A percentile compares a stretch with the other conserved stretches of the same genome.
Evolutionary conservation across 1,139 yeast genomes (phyloP).

Genomic region (Ashbya aceris): DNA sequence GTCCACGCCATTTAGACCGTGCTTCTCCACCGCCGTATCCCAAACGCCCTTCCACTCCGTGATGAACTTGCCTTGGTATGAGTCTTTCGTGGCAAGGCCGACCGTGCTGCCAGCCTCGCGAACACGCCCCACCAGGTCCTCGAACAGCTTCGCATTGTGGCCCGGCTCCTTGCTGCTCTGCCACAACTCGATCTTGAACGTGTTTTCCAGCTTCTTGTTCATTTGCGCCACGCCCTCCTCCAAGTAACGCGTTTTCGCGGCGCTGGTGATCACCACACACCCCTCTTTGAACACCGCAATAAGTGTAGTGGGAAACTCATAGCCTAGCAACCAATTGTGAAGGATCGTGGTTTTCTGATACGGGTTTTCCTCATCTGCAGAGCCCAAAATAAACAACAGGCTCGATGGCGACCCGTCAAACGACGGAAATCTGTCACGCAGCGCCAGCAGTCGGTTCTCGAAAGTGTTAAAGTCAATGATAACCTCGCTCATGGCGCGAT

Average conservation of each 20-base stretch:
- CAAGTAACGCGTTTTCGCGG: conserved; percentile 79
- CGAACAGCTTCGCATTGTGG: conserved; percentile 60
- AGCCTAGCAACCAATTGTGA: conserved; percentile 90
- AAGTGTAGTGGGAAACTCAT: conserved; percentile 88
- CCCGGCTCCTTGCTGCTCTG: conserved; percentile 65
- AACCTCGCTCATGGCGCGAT: conserved; percentile 1
- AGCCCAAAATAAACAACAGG: conserved; percentile 66
- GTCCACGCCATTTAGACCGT: conserved; percentile 44
- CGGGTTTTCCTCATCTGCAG: conserved; percentile 79
- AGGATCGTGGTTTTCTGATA: conserved; percentile 82
- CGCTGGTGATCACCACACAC: conserved; percentile 64
- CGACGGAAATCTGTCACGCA: conserved; percentile 28
- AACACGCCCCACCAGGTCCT: conserved; percentile 46
- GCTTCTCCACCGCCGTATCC: conserved; percentile 33
- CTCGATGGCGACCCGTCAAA: conserved; percentile 44
- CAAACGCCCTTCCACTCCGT: conserved; percentile 67
- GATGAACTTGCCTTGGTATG: conserved; percentile 72
- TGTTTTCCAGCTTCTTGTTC: conserved; percentile 10
- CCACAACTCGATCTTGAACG: conserved; percentile 51
- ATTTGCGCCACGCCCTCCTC: conserved; percentile 27
- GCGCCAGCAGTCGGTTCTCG: conserved; percentile 27
- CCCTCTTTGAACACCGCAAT: conserved; percentile 55
- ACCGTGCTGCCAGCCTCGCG: conserved; percentile 36
- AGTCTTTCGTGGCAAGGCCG: conserved; percentile 65
- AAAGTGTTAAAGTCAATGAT: conserved; percentile 36